Evolutionary conservation across 2,329 filamentous ascomycete species (phyloP), one percentile per base, ranked within the genome.

Genomic region (Bretziella fagacearum): DNA sequence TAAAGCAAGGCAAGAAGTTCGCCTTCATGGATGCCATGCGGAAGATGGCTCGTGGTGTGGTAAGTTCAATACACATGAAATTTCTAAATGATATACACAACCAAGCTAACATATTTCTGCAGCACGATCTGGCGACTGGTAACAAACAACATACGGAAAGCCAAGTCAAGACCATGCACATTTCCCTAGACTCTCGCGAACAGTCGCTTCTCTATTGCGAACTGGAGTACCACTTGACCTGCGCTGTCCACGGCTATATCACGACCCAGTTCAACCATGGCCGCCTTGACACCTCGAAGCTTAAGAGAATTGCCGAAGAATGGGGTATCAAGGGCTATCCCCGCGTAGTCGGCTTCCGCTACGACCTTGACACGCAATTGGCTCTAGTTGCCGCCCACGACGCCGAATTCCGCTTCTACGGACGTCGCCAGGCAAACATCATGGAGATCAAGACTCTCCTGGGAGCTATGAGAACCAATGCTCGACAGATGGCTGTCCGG

Each of bases 361-460:
- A 73, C 56, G 72, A 77, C 51, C 57, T 76, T 2, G 72, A 76
- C 59, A 75, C 72, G 1, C 73, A 77, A 58, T 55, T 77, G n/a
- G 69, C 73, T 8, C 64, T 77, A 8, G 57, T 76, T 18, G 55
- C 57, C 13, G 55, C 69, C 6, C 73, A 77, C 52, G 56, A 65
- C 23, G 57, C 66, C 7, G 64, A 69, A 18, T 77, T 77, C 54
- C 65, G 65, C 27, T 77, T 77, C 58, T 68, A 70, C 54, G 70
- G 70, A 26, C 63, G 63, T 2, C 59, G 62, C 7, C 65, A 70
- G 47, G 60, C 61, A 22, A 61, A 66, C 41, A 56, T 59, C 0
- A 54, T 62, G 2, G 64, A 68, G 49, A 64, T 74, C 33, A 54
- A 58, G 6, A 69, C 65, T 2, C 59, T 75, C 5, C 57, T 77